These are phyloP conservation scores for Nyctanthes arbortristis DNA, from an alignment of 257 asterid genomes.

Conservation along the genomic window DNA sequence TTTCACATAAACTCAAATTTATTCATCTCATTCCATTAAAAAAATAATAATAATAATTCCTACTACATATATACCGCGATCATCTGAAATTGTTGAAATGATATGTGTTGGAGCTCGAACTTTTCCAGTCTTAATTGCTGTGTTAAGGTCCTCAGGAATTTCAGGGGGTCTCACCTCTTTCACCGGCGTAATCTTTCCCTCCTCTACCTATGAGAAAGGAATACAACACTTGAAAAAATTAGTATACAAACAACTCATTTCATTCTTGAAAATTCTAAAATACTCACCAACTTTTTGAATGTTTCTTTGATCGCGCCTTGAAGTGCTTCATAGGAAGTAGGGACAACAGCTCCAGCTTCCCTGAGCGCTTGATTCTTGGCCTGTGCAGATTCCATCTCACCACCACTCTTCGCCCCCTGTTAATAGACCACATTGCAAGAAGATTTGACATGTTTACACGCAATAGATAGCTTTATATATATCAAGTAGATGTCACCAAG, in stretches of 20 bases:
- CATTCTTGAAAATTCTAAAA: too few relatives aligned
- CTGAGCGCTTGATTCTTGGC: conserved; percentile 93
- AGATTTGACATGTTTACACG: conserved; percentile 12
- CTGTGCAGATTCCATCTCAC: conserved; percentile 99
- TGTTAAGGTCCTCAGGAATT: conserved; percentile 95
- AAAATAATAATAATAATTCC: too few relatives aligned
- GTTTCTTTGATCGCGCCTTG: conserved; percentile 83
- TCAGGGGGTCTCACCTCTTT: conserved; percentile 92
- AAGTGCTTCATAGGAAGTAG: conserved; percentile 91
- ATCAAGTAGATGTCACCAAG: too few relatives aligned
- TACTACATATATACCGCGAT: conserved; percentile 79
- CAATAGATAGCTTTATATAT: background rate
- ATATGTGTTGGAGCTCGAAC: conserved; percentile 99
- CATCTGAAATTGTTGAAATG: conserved; percentile 97
- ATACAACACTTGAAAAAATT: too few relatives aligned
- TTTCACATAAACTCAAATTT: too few relatives aligned
- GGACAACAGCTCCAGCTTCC: conserved; percentile 98
- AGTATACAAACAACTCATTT: too few relatives aligned
- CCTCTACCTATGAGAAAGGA: conserved; percentile 54
- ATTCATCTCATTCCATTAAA: too few relatives aligned
- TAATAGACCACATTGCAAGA: conserved; percentile 14
- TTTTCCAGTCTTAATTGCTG: conserved; percentile 95
- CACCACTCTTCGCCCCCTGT: conserved; percentile 99
- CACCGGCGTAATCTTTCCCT: conserved; percentile 68
- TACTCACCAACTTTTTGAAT: conserved; percentile 75